These are phyloP conservation scores for Ganoderma boninense DNA, from an alignment of 1,284 basidiomycete species.

Conservation along the genomic window DNA sequence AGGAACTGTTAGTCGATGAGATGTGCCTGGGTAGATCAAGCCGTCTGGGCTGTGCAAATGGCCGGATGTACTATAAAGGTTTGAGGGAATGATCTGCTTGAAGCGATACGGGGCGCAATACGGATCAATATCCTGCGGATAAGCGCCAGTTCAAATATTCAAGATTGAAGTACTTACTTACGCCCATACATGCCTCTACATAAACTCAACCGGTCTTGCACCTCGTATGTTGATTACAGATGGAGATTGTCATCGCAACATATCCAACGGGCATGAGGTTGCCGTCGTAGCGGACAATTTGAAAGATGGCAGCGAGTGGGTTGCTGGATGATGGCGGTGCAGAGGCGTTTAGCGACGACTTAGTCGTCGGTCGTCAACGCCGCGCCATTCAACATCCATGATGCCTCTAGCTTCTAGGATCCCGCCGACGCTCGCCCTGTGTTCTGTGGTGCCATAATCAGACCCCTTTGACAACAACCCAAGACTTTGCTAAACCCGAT, in stretches of 20 bases:
- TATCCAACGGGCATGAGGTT: background rate
- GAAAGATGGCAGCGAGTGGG: background rate
- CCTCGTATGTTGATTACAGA: too few species aligned
- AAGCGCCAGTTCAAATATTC: background rate
- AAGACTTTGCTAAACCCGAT: background rate
- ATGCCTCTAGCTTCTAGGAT: background rate
- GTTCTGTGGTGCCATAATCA: background rate
- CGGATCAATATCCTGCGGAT: slow-evolving; percentile 8
- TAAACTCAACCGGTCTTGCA: background rate
- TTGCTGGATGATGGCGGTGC: background rate
- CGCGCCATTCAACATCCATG: background rate
- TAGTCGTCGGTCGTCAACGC: background rate
- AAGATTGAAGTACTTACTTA: background rate
- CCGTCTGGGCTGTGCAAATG: background rate
- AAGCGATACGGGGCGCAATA: slow-evolving; percentile 8
- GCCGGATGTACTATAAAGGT: background rate
- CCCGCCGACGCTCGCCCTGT: background rate
- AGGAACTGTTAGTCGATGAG: background rate
- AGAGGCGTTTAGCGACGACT: background rate
- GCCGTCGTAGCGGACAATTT: background rate
- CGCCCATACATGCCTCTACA: too few species aligned
- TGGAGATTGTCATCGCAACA: background rate
- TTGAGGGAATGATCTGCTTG: background rate
- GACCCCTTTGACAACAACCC: background rate
- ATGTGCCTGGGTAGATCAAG: slow-evolving; percentile 10